Conservation (phyloP, 2,329 filamentous ascomycete species). For the Colletotrichum tabaci region DNA sequence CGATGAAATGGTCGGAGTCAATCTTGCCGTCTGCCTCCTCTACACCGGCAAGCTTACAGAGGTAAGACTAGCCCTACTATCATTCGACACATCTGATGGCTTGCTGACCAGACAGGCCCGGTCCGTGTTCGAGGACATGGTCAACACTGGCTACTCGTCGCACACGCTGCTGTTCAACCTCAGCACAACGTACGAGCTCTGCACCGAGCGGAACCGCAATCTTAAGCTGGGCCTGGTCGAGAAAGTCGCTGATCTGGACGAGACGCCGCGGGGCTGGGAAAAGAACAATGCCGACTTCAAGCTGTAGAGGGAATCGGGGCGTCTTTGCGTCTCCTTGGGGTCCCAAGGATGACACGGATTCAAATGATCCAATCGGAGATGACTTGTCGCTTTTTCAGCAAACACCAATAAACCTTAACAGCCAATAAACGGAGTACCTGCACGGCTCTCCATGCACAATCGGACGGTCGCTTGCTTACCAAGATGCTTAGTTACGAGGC, state of each 20-base stretch:
- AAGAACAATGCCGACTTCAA: conserved; percentile 83
- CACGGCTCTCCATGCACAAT: conserved; percentile 10
- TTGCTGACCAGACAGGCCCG: conserved; percentile 68
- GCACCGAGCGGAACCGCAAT: conserved; percentile 80
- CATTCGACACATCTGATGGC: background rate
- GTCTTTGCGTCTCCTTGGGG: conserved; percentile 6
- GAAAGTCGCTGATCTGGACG: conserved; percentile 73
- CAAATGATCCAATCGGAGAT: conserved; percentile 29
- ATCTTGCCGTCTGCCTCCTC: conserved; percentile 85
- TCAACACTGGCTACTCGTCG: conserved; percentile 76
- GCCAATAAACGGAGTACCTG: conserved; percentile 28
- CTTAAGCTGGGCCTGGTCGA: conserved; percentile 82
- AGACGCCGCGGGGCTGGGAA: conserved; percentile 76
- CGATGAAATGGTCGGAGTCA: conserved; percentile 83
- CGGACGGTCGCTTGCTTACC: conserved; percentile 25
- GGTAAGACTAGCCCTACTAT: conserved; percentile 57
- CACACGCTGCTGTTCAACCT: conserved; percentile 91
- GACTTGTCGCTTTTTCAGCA: background rate
- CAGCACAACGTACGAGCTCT: conserved; percentile 91
- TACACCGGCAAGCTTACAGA: conserved; percentile 85
- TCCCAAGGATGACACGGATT: conserved; percentile 6
- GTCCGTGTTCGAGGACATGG: conserved; percentile 75
- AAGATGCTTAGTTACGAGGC: conserved; percentile 39
- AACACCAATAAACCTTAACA: conserved; percentile 18
- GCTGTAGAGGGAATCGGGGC: conserved; percentile 60